Percentiles rank a stretch among this genome's conserved stretches.
Conservation (phyloP, 2,329 filamentous ascomycete species). For the Colletotrichum falcatum region DNA sequence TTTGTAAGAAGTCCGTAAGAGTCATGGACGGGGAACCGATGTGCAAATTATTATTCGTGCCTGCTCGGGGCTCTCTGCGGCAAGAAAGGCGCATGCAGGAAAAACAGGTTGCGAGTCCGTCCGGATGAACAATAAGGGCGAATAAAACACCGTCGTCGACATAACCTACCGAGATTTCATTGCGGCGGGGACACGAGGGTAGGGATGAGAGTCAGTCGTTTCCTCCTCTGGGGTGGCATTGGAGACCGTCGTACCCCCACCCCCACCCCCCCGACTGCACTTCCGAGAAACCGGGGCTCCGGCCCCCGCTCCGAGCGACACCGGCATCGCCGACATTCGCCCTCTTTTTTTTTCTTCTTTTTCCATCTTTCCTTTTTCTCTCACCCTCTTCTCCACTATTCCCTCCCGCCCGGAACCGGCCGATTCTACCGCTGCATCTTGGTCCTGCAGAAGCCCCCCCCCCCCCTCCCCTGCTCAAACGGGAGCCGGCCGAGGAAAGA, state of each 20-base stretch:
- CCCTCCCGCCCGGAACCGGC: conserved; percentile 2
- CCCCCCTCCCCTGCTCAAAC: not conserved
- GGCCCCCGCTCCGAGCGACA: conserved; percentile 22
- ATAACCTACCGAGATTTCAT: conserved; percentile 15
- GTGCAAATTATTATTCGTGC: not conserved
- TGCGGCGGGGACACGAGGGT: conserved; percentile 1
- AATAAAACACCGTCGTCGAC: conserved; percentile 9
- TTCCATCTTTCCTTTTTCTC: too few species aligned
- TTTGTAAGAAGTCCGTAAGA: not conserved
- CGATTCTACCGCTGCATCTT: not conserved
- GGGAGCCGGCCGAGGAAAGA: not conserved
- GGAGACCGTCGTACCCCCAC: not conserved
- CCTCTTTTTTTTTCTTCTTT: not conserved
- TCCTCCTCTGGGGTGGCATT: not conserved
- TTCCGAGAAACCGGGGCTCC: not conserved
- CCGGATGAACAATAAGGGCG: not conserved
- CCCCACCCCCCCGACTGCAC: not conserved
- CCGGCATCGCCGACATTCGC: conserved; percentile 15
- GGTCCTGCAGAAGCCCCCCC: not conserved
- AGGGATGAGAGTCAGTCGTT: conserved; percentile 32
- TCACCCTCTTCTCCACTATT: too few species aligned
- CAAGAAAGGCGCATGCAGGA: too few species aligned
- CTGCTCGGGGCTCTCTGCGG: not conserved
- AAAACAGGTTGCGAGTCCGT: too few species aligned
- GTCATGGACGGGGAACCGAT: not conserved